phyloP scores from a whole-genome alignment of 2,329 filamentous ascomycete species.

The Calonectria pseudoturangicola region DNA sequence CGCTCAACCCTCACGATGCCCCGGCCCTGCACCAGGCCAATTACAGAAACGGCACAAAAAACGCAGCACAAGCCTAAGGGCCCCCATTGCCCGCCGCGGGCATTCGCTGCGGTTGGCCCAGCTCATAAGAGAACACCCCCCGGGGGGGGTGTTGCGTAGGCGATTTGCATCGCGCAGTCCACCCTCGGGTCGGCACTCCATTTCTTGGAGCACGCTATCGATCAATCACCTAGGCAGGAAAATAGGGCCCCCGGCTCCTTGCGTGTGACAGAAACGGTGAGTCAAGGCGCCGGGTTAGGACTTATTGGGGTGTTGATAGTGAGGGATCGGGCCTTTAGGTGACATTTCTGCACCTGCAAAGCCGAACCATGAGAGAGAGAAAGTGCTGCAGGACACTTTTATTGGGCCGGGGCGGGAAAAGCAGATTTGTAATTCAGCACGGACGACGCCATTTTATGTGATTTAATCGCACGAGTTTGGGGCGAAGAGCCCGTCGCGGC shows the following conservation, averaged over 20 bases:
- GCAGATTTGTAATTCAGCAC: background rate
- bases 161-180: conserved; percentile 1
- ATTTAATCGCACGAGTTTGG: background rate
- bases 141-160: conserved; percentile 7
- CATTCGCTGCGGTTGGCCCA: conserved; percentile 12
- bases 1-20: conserved; percentile 14
- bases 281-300: background rate
- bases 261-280: conserved; percentile 16
- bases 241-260: background rate
- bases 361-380: conserved; percentile 1
- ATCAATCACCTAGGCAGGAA: background rate
- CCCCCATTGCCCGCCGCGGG: background rate
- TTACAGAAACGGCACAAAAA: background rate
- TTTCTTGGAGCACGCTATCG: background rate
- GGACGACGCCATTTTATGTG: conserved; percentile 3
- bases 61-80: background rate
- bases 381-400: background rate
- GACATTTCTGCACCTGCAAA: conserved; percentile 12
- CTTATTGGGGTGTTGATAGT: background rate
- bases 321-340: background rate
- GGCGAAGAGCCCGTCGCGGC: background rate
- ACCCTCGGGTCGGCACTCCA: conserved; percentile 1
- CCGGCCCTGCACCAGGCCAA: conserved; percentile 13
- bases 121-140: conserved; percentile 9
- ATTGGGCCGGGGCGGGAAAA: background rate